Evolutionary conservation across 129 eudicot species (phyloP).

Genomic region (Heracleum sosnowskyi): DNA sequence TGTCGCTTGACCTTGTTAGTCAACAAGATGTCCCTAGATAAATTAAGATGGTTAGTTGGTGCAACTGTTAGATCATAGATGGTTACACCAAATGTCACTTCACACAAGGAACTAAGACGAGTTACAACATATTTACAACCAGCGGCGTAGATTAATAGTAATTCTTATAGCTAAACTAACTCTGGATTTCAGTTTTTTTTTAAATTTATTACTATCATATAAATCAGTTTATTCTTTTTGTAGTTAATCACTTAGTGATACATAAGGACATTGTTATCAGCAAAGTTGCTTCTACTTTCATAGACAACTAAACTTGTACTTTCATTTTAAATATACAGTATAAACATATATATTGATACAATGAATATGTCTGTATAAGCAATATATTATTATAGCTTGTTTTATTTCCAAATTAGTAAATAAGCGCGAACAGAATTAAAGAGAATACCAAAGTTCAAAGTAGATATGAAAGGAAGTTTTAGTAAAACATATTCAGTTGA

Average conservation of each 20-base stretch:
- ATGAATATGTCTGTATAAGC: no score
- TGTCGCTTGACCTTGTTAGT: conserved; percentile 57
- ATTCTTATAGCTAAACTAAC: not conserved
- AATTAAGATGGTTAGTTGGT: conserved; percentile 12
- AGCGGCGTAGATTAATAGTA: not conserved
- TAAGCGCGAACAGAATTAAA: not conserved
- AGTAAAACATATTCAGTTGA: not conserved
- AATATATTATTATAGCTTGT: no score
- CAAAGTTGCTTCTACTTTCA: no score
- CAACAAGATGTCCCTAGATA: conserved; percentile 10
- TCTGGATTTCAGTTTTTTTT: not conserved
- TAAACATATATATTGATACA: not conserved
- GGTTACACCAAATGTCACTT: not conserved
- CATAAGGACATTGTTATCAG: not conserved
- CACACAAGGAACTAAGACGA: not conserved
- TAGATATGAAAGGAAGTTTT: not conserved
- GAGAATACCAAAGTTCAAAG: not conserved
- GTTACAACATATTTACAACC: not conserved
- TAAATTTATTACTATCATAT: no score
- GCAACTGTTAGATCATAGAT: not conserved
- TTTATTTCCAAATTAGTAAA: not conserved
- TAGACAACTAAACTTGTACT: no score
- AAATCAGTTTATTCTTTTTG: no score
- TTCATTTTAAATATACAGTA: no score
- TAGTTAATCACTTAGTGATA: not conserved